Evolutionary conservation across 345 rosid species (phyloP), one percentile per base, ranked within the genome.

Genomic region (Adansonia digitata): DNA sequence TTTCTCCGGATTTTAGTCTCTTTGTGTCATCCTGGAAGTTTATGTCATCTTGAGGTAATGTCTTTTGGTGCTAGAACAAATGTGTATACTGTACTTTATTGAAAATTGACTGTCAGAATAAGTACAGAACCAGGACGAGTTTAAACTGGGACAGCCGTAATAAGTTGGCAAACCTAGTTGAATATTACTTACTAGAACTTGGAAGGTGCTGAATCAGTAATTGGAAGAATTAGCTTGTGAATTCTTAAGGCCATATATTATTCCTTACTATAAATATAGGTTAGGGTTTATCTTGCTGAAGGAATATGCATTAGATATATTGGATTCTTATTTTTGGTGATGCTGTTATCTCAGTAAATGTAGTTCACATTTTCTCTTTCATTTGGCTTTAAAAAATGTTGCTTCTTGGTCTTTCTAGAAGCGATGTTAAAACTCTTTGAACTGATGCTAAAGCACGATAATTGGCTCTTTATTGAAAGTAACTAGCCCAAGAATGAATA

Each of bases 231-330:
- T 61, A 61, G 66, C n/a, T 34, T 34, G 66, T 61, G 12, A 61
- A 15, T 5, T 17, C 22, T 34, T 12, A 2, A n/a, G 66, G 66
- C 13, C 12, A 9, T 61, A 15, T 12, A 61, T n/a, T n/a, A 52
- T 24, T 56, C 34, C 34, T 56, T 22, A 56, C 61, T 57, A 48
- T 5, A 17, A 48, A 53, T 62, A 22, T 42, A 11, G 9, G 31
- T 64, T 64, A 65, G 17, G 31, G 10, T 42, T 65, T 40, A 11
- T 65, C 49, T 65, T 65, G 70, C n/a, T 40, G 70, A 65, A 40
- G 12, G 70, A 40, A 40, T 65, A 18, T 62, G 43, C 45, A 34
- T 34, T 61, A n/a, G 5, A 61, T 17, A 34, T 61, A 65, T 65
- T 40, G 34, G 31, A 62, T 62, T 37, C 24, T 35, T 61, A 61